Base-by-base conservation (phyloP, 2,329 filamentous ascomycete genomes). In the Clonostachys chloroleuca region DNA sequence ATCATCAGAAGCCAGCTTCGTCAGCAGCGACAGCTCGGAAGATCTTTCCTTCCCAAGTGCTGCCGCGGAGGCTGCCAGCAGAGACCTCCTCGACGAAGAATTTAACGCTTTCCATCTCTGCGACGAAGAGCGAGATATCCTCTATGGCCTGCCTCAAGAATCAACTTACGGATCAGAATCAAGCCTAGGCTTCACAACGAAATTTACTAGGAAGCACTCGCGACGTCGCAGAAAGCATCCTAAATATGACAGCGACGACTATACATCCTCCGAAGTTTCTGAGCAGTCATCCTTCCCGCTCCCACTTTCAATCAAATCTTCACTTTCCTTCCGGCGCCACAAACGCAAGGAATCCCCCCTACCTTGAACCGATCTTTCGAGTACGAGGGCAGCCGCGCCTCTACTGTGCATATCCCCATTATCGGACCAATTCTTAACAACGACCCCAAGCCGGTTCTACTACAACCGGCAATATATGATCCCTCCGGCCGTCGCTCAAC, bases 381-480 rank as follows among this genome's bases (percentile, higher is more conserved):
- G 18, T 43, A 33, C 24, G 34, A 13, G 18, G 16, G 18, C 10
- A 16, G 12, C 24, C 17, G 10, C 34, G 17, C 17, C 16, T 30
- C 18, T 10, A 43, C 17, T 43, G n/a, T 24, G 12, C 13, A 18
- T n/a, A 24, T 33, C 24, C 36, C 36, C 54, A 77, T 80, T 60
- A 70, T 72, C 3, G 67, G 74, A 4, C 78, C 78, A 17, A 74
- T 80, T 46, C 68, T 78, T 40, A 59, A 66, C 46, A 61, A 67
- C n/a, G 66, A 70, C 24, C 73, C 74, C 10, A 70, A 74, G 48
- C 76, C 77, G 2, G 68, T 77, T 24, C 68, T 84, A 5, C 68
- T 84, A 9, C 78, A 79, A 55, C 78, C 81, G 3, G 75, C 75
- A 12, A 74, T 78, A 34, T 84, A 83, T 58, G 69, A 80, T 52